phyloP scores from a whole-genome alignment of 2,329 filamentous ascomycete genomes.

The Cladosporium sphaerospermum region DNA sequence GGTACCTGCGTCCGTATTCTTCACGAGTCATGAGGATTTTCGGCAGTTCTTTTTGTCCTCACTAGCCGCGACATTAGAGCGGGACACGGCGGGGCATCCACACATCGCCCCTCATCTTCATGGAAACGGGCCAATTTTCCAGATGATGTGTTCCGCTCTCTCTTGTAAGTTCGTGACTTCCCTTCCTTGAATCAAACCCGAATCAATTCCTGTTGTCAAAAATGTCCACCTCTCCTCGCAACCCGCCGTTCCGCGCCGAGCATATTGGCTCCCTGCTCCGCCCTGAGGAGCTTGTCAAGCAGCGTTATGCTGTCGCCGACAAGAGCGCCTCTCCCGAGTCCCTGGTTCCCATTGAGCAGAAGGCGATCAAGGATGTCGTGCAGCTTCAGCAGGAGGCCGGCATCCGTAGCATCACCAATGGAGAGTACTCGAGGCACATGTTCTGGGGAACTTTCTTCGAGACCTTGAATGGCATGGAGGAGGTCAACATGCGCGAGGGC shows the following conservation, averaged over 20 bases:
- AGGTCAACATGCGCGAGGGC: constrained; percentile 36
- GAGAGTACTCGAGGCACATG: constrained; percentile 28
- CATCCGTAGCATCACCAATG: constrained; percentile 29
- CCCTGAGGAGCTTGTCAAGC: constrained; percentile 55
- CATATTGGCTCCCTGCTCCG: constrained; percentile 67
- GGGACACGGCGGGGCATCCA: neutral
- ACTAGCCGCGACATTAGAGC: neutral
- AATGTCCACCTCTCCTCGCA: constrained; percentile 30
- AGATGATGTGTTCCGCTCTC: too few species aligned
- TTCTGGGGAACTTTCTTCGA: constrained; percentile 31
- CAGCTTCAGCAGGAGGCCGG: constrained; percentile 29
- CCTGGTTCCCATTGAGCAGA: constrained; percentile 26
- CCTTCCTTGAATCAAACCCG: too few species aligned
- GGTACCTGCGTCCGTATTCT: neutral
- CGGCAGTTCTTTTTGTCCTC: neutral
- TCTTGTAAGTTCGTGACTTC: too few species aligned
- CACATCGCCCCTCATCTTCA: constrained; percentile 4
- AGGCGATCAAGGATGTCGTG: constrained; percentile 28
- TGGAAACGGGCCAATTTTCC: neutral
- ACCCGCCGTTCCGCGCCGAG: constrained; percentile 62
- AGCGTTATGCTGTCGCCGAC: constrained; percentile 46
- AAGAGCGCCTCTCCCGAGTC: constrained; percentile 21
- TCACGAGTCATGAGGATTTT: neutral
- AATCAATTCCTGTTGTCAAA: neutral
- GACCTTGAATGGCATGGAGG: constrained; percentile 39